Percentiles rank a stretch among this genome's conserved stretches.
Conservation (phyloP, 163 green algal species). For the Smithsoniella earleae region DNA sequence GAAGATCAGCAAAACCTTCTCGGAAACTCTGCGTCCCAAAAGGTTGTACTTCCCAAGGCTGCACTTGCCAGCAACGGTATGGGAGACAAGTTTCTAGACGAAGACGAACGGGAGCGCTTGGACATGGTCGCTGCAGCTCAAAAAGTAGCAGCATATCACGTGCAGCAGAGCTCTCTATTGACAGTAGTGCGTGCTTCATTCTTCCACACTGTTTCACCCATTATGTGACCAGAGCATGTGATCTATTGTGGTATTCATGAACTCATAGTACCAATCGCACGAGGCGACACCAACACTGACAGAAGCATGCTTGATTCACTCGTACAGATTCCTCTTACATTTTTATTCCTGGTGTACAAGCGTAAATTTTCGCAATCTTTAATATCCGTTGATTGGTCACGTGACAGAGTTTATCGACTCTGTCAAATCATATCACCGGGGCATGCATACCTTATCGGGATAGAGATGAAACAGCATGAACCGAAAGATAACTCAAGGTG, state of each 20-base stretch:
- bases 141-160: slow-evolving; percentile 17
- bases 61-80: neutral
- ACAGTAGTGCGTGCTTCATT: slow-evolving; percentile 2
- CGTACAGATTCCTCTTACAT: neutral
- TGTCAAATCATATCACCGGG: too few relatives aligned
- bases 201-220: too few relatives aligned
- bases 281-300: too few relatives aligned
- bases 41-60: neutral
- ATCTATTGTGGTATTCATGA: too few relatives aligned
- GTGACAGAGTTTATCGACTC: too few relatives aligned
- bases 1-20: neutral
- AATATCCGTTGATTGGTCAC: too few relatives aligned
- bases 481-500: neutral
- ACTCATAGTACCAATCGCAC: too few relatives aligned
- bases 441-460: neutral
- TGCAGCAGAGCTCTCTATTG: slow-evolving; percentile 20
- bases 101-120: neutral
- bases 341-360: neutral
- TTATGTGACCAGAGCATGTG: too few relatives aligned
- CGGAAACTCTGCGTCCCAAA: neutral
- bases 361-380: neutral
- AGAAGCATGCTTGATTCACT: too few relatives aligned
- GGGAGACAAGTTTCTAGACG: neutral
- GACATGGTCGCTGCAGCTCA: neutral
- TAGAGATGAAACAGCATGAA: neutral